Conservation (phyloP, 1,139 yeast species). For the Candida freyschussii region DNA sequence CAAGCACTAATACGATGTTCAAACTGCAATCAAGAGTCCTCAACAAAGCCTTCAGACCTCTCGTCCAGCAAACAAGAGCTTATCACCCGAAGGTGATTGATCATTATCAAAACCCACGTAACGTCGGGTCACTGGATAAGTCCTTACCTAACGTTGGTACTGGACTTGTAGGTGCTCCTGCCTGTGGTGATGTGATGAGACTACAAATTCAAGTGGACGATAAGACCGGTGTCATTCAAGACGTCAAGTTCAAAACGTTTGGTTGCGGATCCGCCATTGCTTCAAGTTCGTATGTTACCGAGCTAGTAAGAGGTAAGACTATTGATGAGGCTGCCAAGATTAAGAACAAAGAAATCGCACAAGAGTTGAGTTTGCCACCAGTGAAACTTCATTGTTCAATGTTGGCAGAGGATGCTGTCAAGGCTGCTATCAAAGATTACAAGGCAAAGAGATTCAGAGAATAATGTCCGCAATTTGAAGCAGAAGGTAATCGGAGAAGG, state of each 20-base stretch:
- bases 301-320: slow-evolving; percentile 90
- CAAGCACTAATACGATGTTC: slow-evolving; percentile 14
- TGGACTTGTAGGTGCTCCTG: slow-evolving; percentile 97
- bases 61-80: slow-evolving; percentile 28
- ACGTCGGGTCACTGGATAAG: slow-evolving; percentile 90
- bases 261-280: slow-evolving; percentile 99
- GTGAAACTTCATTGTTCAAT: slow-evolving; percentile 96
- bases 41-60: slow-evolving; percentile 16
- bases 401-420: slow-evolving; percentile 98
- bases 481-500: no score
- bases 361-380: slow-evolving; percentile 91
- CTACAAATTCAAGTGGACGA: slow-evolving; percentile 91
- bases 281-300: slow-evolving; percentile 90
- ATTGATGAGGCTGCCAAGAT: slow-evolving; percentile 90
- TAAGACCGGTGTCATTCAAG: slow-evolving; percentile 82
- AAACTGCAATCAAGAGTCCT: slow-evolving; percentile 18
- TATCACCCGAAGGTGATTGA: slow-evolving; percentile 82
- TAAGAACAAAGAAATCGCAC: slow-evolving; percentile 88
- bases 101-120: slow-evolving; percentile 94
- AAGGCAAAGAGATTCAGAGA: slow-evolving; percentile 50
- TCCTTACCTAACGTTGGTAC: slow-evolving; percentile 81
- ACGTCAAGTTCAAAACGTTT: slow-evolving; percentile 95
- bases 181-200: slow-evolving; percentile 99
- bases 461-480: not conserved
- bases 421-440: slow-evolving; percentile 95